A percentile compares a stretch with the other conserved stretches of the same genome.
Evolutionary conservation across 345 rosid species (phyloP).

Genomic region (Mercurialis annua): DNA sequence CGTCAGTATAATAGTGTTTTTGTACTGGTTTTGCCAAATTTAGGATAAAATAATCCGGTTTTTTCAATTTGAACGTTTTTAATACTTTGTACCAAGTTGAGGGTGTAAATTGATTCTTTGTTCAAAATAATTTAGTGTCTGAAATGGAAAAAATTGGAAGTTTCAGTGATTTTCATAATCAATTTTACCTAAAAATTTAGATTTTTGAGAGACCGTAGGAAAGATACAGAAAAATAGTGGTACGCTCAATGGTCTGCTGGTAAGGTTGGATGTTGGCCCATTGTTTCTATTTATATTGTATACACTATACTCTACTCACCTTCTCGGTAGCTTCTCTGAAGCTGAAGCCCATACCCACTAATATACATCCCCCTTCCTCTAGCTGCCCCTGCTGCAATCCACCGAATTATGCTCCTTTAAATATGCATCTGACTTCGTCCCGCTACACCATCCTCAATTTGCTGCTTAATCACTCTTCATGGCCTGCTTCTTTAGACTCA

Average conservation of each 20-base stretch:
- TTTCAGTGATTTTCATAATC: too few species aligned
- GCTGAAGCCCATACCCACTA: conserved; percentile 15
- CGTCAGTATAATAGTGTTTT: too few species aligned
- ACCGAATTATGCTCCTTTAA: conserved; percentile 26
- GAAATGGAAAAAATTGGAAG: too few species aligned
- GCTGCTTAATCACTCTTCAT: conserved; percentile 19
- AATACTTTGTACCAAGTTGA: too few species aligned
- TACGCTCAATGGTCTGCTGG: conserved; percentile 31
- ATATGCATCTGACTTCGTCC: not conserved
- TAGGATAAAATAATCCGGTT: too few species aligned
- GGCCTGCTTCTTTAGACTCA: conserved; percentile 41
- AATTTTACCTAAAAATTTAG: too few species aligned
- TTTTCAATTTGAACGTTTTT: too few species aligned
- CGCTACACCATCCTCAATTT: not conserved
- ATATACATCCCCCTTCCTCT: not conserved
- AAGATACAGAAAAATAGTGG: too few species aligned
- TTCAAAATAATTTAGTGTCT: too few species aligned
- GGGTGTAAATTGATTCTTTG: too few species aligned
- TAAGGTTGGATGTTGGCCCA: conserved; percentile 8
- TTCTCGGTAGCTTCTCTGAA: conserved; percentile 30
- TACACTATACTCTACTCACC: conserved; percentile 17
- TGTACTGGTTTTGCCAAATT: too few species aligned
- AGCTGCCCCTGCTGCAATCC: conserved; percentile 13
- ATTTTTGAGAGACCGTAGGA: too few species aligned
- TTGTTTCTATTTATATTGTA: conserved; percentile 13